A percentile compares a stretch with the other conserved stretches of the same genome.
Conservation (phyloP, 2,329 filamentous ascomycete genomes). For the Cladosporium colombiae region DNA sequence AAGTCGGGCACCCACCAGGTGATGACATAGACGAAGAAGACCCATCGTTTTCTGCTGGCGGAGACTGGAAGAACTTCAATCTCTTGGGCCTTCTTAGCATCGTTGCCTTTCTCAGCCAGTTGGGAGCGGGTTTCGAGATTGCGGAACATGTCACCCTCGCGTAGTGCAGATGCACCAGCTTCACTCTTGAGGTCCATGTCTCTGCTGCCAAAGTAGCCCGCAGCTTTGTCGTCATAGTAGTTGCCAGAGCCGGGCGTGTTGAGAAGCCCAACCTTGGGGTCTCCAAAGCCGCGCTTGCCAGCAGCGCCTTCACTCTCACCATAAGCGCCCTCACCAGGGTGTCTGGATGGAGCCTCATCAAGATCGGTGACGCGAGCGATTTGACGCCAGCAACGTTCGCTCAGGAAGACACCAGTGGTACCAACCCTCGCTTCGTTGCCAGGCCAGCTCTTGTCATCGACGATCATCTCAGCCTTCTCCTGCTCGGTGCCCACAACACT, state of each 20-base stretch:
- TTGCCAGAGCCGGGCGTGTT: constrained; percentile 56
- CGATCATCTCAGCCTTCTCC: constrained; percentile 86
- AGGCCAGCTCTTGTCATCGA: constrained; percentile 91
- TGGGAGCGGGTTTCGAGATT: constrained; percentile 92
- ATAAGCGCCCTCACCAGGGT: constrained; percentile 57
- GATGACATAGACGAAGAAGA: constrained; percentile 77
- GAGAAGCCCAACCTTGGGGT: constrained; percentile 60
- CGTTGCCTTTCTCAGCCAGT: constrained; percentile 92
- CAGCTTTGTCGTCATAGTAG: constrained; percentile 73
- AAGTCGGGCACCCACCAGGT: constrained; percentile 91
- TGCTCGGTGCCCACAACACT: constrained; percentile 87
- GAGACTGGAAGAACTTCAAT: constrained; percentile 82
- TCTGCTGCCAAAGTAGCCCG: constrained; percentile 77
- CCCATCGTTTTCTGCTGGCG: constrained; percentile 83
- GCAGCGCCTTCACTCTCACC: constrained; percentile 60
- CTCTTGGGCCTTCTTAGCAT: constrained; percentile 82
- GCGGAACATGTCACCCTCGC: constrained; percentile 95
- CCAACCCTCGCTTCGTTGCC: constrained; percentile 87
- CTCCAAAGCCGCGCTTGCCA: constrained; percentile 58
- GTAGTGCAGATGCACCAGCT: constrained; percentile 85
- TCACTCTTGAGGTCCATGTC: constrained; percentile 87
- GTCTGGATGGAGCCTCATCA: constrained; percentile 57
- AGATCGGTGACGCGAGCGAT: constrained; percentile 72
- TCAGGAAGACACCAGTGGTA: constrained; percentile 91
- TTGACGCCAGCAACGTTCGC: constrained; percentile 93